A percentile compares a stretch with the other conserved stretches of the same genome.
Evolutionary conservation across 2,329 filamentous ascomycete genomes (phyloP).

Genomic region (Tothia fuscella): DNA sequence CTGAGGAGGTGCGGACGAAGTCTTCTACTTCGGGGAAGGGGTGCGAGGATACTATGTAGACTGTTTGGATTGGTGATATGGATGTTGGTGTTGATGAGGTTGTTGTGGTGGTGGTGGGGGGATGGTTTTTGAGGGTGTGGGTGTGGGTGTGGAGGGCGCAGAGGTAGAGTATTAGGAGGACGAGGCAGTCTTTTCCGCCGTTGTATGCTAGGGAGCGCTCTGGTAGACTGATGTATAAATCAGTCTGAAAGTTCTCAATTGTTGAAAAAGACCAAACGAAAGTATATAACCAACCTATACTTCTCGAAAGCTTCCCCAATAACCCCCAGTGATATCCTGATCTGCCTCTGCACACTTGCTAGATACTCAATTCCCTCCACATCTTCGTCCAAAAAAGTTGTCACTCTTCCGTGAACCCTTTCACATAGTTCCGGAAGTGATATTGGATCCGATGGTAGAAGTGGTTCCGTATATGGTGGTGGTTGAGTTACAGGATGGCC

Average conservation of each 20-base stretch:
- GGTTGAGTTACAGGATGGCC: not conserved
- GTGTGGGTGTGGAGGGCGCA: constrained; percentile 40
- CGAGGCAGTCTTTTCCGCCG: constrained; percentile 93
- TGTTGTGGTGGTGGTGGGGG: constrained; percentile 20
- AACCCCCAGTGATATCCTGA: constrained; percentile 57
- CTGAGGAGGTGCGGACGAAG: constrained; percentile 60
- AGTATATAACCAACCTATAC: constrained; percentile 52
- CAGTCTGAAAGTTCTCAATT: constrained; percentile 1
- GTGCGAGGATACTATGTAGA: constrained; percentile 78
- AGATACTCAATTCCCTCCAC: constrained; percentile 46
- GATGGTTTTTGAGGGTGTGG: constrained; percentile 17
- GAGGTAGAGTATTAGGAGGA: constrained; percentile 79
- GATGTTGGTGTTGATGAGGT: constrained; percentile 26
- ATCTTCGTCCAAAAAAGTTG: constrained; percentile 31
- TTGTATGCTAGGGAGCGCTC: constrained; percentile 90
- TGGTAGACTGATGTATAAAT: constrained; percentile 45
- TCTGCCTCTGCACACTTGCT: constrained; percentile 59
- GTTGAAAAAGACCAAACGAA: not conserved
- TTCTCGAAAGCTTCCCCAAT: constrained; percentile 61
- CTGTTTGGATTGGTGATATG: constrained; percentile 54
- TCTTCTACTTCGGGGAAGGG: constrained; percentile 78
- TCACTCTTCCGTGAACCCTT: constrained; percentile 4
- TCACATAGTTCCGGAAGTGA: constrained; percentile 7
- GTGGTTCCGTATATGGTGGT: constrained; percentile 1
- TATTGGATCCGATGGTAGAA: constrained; percentile 1